Evolutionary conservation across 78 protist genomes (phyloP).

Genomic region (Dictyostelium intermedium): DNA sequence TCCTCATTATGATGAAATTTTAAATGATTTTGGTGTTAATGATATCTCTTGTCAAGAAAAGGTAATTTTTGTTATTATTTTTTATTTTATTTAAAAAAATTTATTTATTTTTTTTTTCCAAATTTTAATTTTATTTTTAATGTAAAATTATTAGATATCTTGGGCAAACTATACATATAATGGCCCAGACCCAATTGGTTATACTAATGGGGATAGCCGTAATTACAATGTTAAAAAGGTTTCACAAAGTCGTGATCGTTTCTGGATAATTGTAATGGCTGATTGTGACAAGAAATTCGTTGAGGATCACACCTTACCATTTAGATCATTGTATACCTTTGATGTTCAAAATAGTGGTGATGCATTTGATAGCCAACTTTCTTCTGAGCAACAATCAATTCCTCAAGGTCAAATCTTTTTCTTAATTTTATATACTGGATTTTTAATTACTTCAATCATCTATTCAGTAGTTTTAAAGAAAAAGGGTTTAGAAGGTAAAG

Average conservation of each 20-base stretch:
- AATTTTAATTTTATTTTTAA: background rate
- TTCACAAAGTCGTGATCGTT: conserved; percentile 35
- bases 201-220: background rate
- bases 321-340: background rate
- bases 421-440: background rate
- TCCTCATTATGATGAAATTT: conserved; percentile 2
- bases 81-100: background rate
- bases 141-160: background rate
- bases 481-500: conserved; percentile 18
- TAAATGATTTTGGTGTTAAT: background rate
- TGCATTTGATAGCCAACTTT: conserved; percentile 17
- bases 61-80: background rate
- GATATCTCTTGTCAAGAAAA: conserved; percentile 28
- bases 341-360: conserved; percentile 44
- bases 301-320: background rate
- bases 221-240: background rate
- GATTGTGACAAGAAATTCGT: background rate
- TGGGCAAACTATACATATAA: background rate
- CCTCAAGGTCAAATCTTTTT: conserved; percentile 60
- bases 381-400: conserved; percentile 46
- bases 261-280: conserved; percentile 40
- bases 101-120: background rate
- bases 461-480: background rate
- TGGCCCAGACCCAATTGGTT: background rate
- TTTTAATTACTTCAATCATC: background rate